A percentile compares a stretch with the other conserved stretches of the same genome.
Conservation (phyloP, 495 filamentous ascomycete genomes). For the Neurospora sp. region DNA sequence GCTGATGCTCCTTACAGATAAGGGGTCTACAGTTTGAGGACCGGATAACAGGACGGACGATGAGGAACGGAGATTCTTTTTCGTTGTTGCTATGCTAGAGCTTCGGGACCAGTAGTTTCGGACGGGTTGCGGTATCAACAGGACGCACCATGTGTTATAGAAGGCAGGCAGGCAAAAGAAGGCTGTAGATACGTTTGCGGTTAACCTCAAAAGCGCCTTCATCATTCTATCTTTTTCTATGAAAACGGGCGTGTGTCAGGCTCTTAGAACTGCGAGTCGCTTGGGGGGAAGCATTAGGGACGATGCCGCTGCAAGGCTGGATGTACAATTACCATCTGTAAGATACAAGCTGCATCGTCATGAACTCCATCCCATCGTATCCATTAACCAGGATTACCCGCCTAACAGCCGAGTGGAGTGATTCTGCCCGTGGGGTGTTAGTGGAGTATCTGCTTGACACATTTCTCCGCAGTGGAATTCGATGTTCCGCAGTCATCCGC, state of each 20-base stretch:
- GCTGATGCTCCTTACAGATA: constrained; percentile 87
- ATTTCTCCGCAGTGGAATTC: neutral
- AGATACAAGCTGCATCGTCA: neutral
- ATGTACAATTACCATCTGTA: neutral
- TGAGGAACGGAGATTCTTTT: neutral
- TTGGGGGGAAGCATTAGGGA: neutral
- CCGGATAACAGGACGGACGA: neutral
- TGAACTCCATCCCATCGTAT: neutral
- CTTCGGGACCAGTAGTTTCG: neutral
- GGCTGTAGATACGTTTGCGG: neutral
- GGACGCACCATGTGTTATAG: neutral
- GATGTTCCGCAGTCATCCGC: neutral
- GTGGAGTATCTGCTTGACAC: neutral
- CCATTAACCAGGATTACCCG: neutral
- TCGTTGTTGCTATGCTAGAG: neutral
- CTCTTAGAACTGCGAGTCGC: too few species aligned
- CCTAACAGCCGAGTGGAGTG: neutral
- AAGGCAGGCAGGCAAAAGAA: neutral
- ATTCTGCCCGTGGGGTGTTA: neutral
- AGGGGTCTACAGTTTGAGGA: neutral
- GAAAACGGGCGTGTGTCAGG: too few species aligned
- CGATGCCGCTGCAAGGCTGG: neutral
- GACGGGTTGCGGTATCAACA: neutral
- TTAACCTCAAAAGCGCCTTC: neutral
- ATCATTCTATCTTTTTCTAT: neutral